A percentile compares a stretch with the other conserved stretches of the same genome.
phyloP scores from a whole-genome alignment of 2,329 filamentous ascomycete genomes.

The Venturia nashicola region DNA sequence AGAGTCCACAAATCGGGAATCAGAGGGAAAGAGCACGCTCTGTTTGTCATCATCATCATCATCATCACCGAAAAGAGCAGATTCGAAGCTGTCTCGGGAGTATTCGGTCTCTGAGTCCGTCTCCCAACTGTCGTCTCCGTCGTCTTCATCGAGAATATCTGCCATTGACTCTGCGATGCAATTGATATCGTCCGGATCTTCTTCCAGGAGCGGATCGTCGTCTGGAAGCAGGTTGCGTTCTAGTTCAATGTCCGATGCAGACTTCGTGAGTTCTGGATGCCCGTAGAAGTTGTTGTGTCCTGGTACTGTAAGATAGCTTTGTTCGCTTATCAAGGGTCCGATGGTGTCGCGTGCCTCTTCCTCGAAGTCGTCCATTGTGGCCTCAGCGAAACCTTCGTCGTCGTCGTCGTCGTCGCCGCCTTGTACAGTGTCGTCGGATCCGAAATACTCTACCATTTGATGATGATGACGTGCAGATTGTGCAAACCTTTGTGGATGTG shows the following conservation, averaged over 20 bases:
- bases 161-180: neutral
- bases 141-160: constrained; percentile 2
- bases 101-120: constrained; percentile 22
- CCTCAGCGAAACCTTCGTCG: neutral
- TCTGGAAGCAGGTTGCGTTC: constrained; percentile 28
- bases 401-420: neutral
- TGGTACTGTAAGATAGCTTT: constrained; percentile 5
- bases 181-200: constrained; percentile 1
- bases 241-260: constrained; percentile 23
- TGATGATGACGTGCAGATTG: constrained; percentile 35
- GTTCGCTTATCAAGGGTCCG: constrained; percentile 11
- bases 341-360: constrained; percentile 12
- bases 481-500: constrained; percentile 16
- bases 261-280: constrained; percentile 21
- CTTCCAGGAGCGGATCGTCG: constrained; percentile 26
- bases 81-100: constrained; percentile 17
- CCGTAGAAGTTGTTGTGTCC: constrained; percentile 15
- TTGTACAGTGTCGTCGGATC: constrained; percentile 9
- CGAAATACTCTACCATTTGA: constrained; percentile 35
- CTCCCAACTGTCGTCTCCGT: constrained; percentile 10
- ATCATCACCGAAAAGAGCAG: constrained; percentile 10
- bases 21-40: constrained; percentile 38
- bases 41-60: constrained; percentile 47
- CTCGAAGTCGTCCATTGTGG: constrained; percentile 11
- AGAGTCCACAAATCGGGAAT: constrained; percentile 54